Evolutionary conservation across 2,329 filamentous ascomycete genomes (phyloP).

Genomic region (Neoarthrinium moseri): DNA sequence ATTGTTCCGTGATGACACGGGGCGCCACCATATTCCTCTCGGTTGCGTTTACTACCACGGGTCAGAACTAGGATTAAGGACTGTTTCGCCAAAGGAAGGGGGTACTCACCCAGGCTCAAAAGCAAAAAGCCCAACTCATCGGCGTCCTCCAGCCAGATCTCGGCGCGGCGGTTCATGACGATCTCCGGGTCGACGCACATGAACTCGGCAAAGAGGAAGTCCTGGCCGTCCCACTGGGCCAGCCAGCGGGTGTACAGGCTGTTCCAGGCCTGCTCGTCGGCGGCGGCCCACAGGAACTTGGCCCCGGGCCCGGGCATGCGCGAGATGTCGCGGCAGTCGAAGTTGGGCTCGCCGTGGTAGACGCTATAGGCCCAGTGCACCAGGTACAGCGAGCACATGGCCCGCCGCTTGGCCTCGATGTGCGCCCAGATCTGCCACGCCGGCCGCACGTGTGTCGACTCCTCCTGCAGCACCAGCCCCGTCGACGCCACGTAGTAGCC

Average conservation of each 20-base stretch:
- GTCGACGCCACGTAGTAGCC: conserved; percentile 27
- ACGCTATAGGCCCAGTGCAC: conserved; percentile 38
- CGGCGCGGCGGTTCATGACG: conserved; percentile 28
- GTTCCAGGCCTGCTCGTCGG: conserved; percentile 30
- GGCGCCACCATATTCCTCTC: conserved; percentile 1
- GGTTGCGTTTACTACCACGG: not conserved
- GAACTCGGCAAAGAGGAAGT: conserved; percentile 31
- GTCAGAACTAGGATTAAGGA: not conserved
- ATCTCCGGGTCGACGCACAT: conserved; percentile 24
- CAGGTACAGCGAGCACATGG: conserved; percentile 31
- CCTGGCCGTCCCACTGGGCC: conserved; percentile 29
- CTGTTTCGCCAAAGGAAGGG: not conserved
- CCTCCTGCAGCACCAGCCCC: conserved; percentile 33
- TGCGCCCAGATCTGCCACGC: conserved; percentile 37
- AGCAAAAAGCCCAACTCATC: conserved; percentile 40
- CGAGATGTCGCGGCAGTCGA: conserved; percentile 32
- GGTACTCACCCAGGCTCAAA: conserved; percentile 25
- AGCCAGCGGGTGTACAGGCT: conserved; percentile 30
- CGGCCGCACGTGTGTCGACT: conserved; percentile 27
- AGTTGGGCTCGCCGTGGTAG: conserved; percentile 29
- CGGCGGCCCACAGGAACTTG: conserved; percentile 36
- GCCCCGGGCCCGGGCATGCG: conserved; percentile 37
- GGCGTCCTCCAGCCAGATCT: conserved; percentile 39
- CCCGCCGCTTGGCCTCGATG: conserved; percentile 55
- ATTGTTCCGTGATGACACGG: no score